phyloP scores from a whole-genome alignment of 129 eudicot species.

The Scalesia atractyloides region DNA sequence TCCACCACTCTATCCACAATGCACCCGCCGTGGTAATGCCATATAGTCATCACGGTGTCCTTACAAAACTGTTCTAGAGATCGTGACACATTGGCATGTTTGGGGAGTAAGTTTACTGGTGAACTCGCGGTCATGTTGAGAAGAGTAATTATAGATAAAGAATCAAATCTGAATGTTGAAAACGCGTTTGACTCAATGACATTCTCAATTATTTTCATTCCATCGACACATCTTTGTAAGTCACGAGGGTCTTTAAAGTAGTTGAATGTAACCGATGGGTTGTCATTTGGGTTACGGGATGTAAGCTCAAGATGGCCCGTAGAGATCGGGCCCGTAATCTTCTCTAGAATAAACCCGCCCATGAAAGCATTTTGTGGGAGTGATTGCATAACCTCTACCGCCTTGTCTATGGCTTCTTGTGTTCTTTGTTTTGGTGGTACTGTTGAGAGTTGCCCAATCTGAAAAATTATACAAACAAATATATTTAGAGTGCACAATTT shows the following conservation, averaged over 20 bases:
- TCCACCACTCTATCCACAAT: conserved; percentile 82
- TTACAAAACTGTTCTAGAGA: conserved; percentile 82
- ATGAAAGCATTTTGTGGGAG: conserved; percentile 56
- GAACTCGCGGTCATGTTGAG: conserved; percentile 73
- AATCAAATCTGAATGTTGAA: conserved; percentile 44
- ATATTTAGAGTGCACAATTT: background rate
- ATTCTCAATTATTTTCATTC: conserved; percentile 56
- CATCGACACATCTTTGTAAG: conserved; percentile 79
- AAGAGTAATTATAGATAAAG: conserved; percentile 41
- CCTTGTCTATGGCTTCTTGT: conserved; percentile 67
- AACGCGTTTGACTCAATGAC: conserved; percentile 74
- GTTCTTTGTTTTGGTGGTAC: conserved; percentile 94
- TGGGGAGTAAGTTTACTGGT: conserved; percentile 74
- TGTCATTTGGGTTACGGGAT: conserved; percentile 52
- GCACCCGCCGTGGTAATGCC: conserved; percentile 98
- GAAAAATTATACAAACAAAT: background rate
- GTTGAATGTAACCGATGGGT: conserved; percentile 81
- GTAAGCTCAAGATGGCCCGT: conserved; percentile 70
- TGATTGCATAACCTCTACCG: conserved; percentile 54
- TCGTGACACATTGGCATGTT: conserved; percentile 58
- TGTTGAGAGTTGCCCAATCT: conserved; percentile 95
- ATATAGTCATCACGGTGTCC: conserved; percentile 90
- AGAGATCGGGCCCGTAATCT: conserved; percentile 76
- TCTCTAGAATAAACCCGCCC: conserved; percentile 90
- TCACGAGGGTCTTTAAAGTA: conserved; percentile 79